phyloP scores from a whole-genome alignment of 2,329 filamentous ascomycete genomes.

The Juglanconis sp. region DNA sequence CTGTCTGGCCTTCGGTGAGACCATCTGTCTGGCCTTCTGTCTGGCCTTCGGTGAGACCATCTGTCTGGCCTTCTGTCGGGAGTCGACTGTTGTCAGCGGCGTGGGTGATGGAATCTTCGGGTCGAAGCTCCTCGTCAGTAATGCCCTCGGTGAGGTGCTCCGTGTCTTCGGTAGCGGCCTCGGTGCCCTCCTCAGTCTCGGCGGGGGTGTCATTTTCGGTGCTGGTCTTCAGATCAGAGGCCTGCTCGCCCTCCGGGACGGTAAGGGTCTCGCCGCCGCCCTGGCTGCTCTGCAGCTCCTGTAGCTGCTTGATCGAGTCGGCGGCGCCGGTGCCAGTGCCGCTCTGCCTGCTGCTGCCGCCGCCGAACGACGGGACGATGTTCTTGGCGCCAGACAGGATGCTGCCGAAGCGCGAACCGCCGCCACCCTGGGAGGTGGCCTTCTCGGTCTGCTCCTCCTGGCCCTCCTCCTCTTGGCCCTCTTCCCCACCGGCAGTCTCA shows the following conservation, averaged over 20 bases:
- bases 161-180: neutral
- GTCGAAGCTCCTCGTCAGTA: slow-evolving; percentile 10
- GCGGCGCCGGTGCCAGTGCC: slow-evolving; percentile 7
- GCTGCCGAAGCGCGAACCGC: slow-evolving; percentile 14
- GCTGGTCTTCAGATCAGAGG: neutral
- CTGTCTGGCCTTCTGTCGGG: neutral
- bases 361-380: slow-evolving; percentile 8
- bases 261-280: slow-evolving; percentile 19
- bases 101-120: slow-evolving; percentile 18
- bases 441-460: slow-evolving; percentile 1
- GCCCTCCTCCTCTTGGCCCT: neutral
- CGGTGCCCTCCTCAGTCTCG: slow-evolving; percentile 16
- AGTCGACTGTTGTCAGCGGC: slow-evolving; percentile 17
- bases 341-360: slow-evolving; percentile 13
- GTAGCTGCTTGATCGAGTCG: slow-evolving; percentile 14
- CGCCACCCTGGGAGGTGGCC: neutral
- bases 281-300: slow-evolving; percentile 8
- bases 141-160: neutral
- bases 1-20: too few species aligned
- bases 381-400: slow-evolving; percentile 16
- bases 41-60: neutral
- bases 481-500: slow-evolving; percentile 14
- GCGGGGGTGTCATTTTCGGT: slow-evolving; percentile 18
- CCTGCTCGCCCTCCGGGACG: slow-evolving; percentile 7
- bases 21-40: neutral